These are phyloP conservation scores for Trametes polyzona DNA, from an alignment of 1,284 basidiomycete species.

Conservation along the genomic window DNA sequence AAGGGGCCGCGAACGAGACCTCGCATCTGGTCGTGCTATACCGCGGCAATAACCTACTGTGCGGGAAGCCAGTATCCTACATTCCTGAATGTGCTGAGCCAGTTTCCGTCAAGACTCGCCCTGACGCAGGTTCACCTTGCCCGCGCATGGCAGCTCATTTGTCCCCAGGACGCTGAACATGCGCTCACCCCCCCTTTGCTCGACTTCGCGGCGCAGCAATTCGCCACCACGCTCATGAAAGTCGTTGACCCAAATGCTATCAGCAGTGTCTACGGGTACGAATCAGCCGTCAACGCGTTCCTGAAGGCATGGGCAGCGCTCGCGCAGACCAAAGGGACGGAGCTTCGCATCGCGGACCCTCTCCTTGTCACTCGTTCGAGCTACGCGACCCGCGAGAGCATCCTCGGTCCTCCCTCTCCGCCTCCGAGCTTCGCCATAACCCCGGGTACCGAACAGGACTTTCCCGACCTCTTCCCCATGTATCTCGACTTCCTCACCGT, in stretches of 20 bases:
- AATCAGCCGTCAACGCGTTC: constrained; percentile 21
- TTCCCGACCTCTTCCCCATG: constrained; percentile 20
- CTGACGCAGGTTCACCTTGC: not conserved
- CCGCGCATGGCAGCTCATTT: not conserved
- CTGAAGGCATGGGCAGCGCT: constrained; percentile 19
- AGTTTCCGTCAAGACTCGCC: not conserved
- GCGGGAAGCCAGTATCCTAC: constrained; percentile 2
- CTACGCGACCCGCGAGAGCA: constrained; percentile 25
- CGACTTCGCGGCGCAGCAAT: not conserved
- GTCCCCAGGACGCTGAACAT: not conserved
- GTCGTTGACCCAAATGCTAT: not conserved
- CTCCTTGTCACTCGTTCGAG: constrained; percentile 15
- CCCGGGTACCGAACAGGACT: constrained; percentile 15
- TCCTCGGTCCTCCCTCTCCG: constrained; percentile 11
- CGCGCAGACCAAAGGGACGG: constrained; percentile 4
- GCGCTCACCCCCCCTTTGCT: not conserved
- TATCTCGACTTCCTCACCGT: constrained; percentile 21
- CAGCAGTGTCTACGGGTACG: constrained; percentile 23
- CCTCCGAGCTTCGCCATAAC: constrained; percentile 8
- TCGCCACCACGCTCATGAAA: constrained; percentile 1
- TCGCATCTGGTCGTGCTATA: constrained; percentile 17
- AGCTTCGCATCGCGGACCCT: constrained; percentile 10
- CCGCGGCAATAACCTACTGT: constrained; percentile 19
- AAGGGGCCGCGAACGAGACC: not conserved
- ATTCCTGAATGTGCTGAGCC: not conserved